A percentile compares a stretch with the other conserved stretches of the same genome.
These are phyloP conservation scores for Chaetoceros tenuissimus DNA, from an alignment of 108 stramenopile genomes.

Conservation along the genomic window DNA sequence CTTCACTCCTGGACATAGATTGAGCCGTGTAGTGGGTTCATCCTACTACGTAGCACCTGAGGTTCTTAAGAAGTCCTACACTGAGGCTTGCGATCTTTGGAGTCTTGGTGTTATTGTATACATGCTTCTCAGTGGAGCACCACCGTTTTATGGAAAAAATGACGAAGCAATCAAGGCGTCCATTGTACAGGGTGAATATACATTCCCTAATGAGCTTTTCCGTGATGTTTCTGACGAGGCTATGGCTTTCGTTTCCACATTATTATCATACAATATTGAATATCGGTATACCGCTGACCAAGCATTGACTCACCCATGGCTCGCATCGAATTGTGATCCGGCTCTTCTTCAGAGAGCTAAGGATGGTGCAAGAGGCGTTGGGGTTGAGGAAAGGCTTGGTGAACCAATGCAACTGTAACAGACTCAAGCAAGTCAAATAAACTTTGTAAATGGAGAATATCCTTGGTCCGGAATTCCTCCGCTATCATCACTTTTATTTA, in stretches of 20 bases:
- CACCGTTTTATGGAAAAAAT: constrained; percentile 89
- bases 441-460: background rate
- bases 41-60: constrained; percentile 97
- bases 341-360: constrained; percentile 48
- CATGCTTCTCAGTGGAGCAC: constrained; percentile 87
- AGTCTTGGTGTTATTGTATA: constrained; percentile 89
- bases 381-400: constrained; percentile 13
- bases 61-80: constrained; percentile 95
- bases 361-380: constrained; percentile 66
- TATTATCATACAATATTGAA: constrained; percentile 75
- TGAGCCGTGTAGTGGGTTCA: constrained; percentile 87
- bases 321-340: constrained; percentile 69
- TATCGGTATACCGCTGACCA: constrained; percentile 85
- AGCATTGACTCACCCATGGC: constrained; percentile 83
- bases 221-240: constrained; percentile 85
- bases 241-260: constrained; percentile 82
- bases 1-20: constrained; percentile 77
- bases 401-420: constrained; percentile 62
- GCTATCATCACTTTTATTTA: background rate
- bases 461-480: background rate
- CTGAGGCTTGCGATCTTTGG: constrained; percentile 94
- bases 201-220: constrained; percentile 82
- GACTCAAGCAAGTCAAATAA: background rate
- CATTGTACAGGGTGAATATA: constrained; percentile 83
- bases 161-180: constrained; percentile 84